These are phyloP conservation scores for Cetraspora pellucida DNA, from an alignment of 192 early-diverging fungal genomes.

Conservation along the genomic window DNA sequence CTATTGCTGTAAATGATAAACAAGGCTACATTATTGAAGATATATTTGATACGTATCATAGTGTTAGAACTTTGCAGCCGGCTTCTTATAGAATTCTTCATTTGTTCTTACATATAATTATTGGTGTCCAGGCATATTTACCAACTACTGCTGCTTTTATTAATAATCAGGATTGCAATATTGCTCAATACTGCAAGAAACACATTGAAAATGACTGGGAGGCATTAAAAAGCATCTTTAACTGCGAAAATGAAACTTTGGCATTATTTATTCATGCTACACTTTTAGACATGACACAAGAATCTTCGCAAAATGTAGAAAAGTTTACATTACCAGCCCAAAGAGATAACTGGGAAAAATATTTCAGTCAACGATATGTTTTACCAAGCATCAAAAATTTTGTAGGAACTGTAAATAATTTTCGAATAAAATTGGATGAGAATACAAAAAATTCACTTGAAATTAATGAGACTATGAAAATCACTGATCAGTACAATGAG, in stretches of 20 bases:
- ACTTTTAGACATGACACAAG: constrained; percentile 8
- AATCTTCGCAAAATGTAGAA: neutral
- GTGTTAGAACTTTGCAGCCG: constrained; percentile 17
- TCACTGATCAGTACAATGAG: neutral
- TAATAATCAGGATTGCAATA: neutral
- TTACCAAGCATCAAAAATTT: constrained; percentile 26
- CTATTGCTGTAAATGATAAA: neutral
- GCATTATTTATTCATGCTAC: constrained; percentile 30
- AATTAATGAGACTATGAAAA: constrained; percentile 22
- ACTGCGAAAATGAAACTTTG: constrained; percentile 26
- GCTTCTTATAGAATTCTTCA: constrained; percentile 33
- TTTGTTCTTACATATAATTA: constrained; percentile 33
- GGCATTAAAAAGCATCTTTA: constrained; percentile 23
- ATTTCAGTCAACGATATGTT: constrained; percentile 15
- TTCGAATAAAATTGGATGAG: constrained; percentile 15
- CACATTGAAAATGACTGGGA: constrained; percentile 37
- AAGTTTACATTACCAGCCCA: neutral
- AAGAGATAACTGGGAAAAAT: constrained; percentile 25
- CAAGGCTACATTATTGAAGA: constrained; percentile 23
- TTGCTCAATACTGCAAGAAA: constrained; percentile 14
- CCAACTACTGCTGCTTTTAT: constrained; percentile 1
- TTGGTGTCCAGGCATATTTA: constrained; percentile 14
- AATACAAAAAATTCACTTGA: neutral
- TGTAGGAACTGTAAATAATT: neutral
- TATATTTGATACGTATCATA: constrained; percentile 8